A percentile compares a stretch with the other conserved stretches of the same genome.
Evolutionary conservation across 176 grass and related monocot genomes (phyloP).

Genomic region (Rhynchospora breviuscula): DNA sequence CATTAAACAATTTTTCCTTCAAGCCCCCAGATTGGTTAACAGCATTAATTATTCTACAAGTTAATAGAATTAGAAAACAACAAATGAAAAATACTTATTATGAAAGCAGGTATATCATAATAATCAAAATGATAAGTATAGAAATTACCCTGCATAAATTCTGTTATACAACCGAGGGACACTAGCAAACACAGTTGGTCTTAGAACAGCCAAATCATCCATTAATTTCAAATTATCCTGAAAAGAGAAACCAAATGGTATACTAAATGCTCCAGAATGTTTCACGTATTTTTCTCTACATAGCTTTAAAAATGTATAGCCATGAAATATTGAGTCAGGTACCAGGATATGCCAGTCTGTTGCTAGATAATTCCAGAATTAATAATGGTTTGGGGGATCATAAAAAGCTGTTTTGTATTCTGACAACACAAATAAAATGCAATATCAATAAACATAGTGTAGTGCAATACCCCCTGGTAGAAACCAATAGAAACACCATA

Average conservation of each 20-base stretch:
- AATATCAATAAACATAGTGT: neutral
- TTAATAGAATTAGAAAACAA: slow-evolving; percentile 14
- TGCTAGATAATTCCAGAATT: neutral
- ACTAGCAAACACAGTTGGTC: slow-evolving; percentile 74
- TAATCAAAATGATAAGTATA: slow-evolving; percentile 17
- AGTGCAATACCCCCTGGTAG: slow-evolving; percentile 77
- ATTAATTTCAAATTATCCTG: slow-evolving; percentile 96
- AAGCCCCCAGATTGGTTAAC: slow-evolving; percentile 72
- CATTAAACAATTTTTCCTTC: slow-evolving; percentile 43
- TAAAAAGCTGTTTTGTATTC: neutral
- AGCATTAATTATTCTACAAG: slow-evolving; percentile 65
- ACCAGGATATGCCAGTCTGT: neutral
- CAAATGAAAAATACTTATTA: neutral
- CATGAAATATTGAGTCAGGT: neutral
- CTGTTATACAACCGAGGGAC: slow-evolving; percentile 76
- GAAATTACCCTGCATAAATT: slow-evolving; percentile 82
- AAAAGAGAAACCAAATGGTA: slow-evolving; percentile 17
- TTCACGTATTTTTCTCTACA: neutral
- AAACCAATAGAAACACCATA: slow-evolving; percentile 74
- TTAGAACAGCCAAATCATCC: slow-evolving; percentile 79
- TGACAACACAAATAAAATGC: neutral
- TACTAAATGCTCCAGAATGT: neutral
- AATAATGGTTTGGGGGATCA: neutral
- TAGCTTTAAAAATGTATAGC: neutral
- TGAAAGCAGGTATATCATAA: neutral